phyloP scores from a whole-genome alignment of 2,329 filamentous ascomycete species.

The Diaporthe helianthi region DNA sequence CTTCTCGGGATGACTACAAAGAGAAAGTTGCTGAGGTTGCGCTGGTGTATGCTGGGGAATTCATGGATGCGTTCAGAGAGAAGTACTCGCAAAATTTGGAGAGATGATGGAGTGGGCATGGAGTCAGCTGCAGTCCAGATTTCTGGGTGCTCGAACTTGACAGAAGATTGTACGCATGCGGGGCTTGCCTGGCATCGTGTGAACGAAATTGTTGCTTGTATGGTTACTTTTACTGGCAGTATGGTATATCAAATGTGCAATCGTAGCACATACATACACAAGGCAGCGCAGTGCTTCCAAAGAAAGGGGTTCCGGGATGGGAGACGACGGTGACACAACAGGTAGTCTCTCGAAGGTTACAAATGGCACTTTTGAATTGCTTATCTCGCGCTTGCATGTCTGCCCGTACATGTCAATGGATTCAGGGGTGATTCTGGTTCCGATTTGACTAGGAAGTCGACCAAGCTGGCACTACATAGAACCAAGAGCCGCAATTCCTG shows the following conservation, averaged over 20 bases:
- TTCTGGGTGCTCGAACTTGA: not conserved
- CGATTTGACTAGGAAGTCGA: too few relatives aligned
- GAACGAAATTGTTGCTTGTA: not conserved
- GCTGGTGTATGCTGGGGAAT: not conserved
- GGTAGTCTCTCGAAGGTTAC: not conserved
- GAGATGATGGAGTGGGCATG: not conserved
- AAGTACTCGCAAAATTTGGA: not conserved
- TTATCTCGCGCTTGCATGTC: too few relatives aligned
- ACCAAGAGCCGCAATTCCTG: not conserved
- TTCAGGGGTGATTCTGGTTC: too few relatives aligned
- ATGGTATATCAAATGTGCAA: too few relatives aligned
- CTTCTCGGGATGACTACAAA: not conserved
- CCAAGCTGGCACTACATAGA: not conserved
- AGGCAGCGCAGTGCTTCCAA: not conserved
- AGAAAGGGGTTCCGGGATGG: not conserved
- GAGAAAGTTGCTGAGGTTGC: not conserved
- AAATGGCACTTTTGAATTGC: not conserved
- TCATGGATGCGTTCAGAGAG: not conserved
- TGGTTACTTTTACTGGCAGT: too few relatives aligned
- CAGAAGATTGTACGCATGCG: not conserved
- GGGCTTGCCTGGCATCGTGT: not conserved
- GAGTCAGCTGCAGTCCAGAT: not conserved
- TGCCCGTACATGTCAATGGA: rapidly evolving
- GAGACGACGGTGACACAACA: not conserved
- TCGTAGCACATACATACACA: too few relatives aligned